Conservation (phyloP, 257 asterid genomes). For the Marsdenia floribunda region DNA sequence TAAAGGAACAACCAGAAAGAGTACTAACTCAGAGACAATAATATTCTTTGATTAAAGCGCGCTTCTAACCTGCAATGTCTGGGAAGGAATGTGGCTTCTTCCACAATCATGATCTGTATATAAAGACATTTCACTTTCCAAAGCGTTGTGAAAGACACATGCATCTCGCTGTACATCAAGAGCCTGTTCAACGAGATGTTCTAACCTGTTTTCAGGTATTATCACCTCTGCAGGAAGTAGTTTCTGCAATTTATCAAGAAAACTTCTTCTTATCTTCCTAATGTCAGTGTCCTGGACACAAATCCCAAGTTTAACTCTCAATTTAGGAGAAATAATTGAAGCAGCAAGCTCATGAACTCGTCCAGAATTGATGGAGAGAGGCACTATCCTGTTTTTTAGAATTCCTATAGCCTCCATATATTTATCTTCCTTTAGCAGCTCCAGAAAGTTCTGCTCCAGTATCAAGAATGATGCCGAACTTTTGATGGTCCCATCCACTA, state of each 20-base stretch:
- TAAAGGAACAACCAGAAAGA: slow-evolving; percentile 1
- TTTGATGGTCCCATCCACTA: slow-evolving; percentile 5
- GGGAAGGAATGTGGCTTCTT: slow-evolving; percentile 17
- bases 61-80: slow-evolving; percentile 15
- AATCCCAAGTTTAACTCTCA: neutral
- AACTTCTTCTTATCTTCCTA: neutral
- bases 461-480: slow-evolving; percentile 14
- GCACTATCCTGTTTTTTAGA: slow-evolving; percentile 11
- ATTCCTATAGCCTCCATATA: slow-evolving; percentile 11
- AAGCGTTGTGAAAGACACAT: slow-evolving; percentile 19
- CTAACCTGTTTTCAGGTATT: slow-evolving; percentile 20
- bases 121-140: slow-evolving; percentile 17
- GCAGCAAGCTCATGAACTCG: slow-evolving; percentile 19
- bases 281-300: neutral
- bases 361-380: slow-evolving; percentile 3
- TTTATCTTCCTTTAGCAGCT: slow-evolving; percentile 11
- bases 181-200: slow-evolving; percentile 22
- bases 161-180: slow-evolving; percentile 21
- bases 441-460: slow-evolving; percentile 19
- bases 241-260: slow-evolving; percentile 14
- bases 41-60: neutral
- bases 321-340: slow-evolving; percentile 6
- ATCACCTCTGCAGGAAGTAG: slow-evolving; percentile 14
- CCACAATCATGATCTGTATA: slow-evolving; percentile 22
- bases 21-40: neutral